Base-by-base conservation (phyloP, 768 basidiomycete species). In the Gymnopilus junonius region DNA sequence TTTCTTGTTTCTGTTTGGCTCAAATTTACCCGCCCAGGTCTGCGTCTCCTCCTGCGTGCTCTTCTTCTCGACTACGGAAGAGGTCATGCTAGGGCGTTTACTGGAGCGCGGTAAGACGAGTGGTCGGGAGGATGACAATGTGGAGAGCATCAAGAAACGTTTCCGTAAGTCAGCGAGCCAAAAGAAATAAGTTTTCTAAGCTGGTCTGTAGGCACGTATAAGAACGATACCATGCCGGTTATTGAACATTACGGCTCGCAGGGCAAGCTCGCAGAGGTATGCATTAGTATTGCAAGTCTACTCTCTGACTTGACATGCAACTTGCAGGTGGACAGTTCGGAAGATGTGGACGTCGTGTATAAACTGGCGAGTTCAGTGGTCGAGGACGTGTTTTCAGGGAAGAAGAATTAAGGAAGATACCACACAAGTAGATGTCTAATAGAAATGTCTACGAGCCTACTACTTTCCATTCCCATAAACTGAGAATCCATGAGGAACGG, bases 81-180 rank as follows among this genome's bases (percentile, higher is more conserved):
- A 93, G 51, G 89, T 95, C 66, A 93, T 99, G 90, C 83, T 91
- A 29, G 76, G 82, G 65, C 92, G 97, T 57, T 82, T 99, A 61
- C 82, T 96, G 55, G 91, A 95, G 75, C 88, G 97, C 23, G 91
- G 90, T 25, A 91, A 98, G 82, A 99, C 96, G 0, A 94, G 92
- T 59, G 97, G 97, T 15, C 84, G 97, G 14, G 96, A 95, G 70
- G 97, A 99, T 70, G 97, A 99, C 74, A 99, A 99, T 73, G 81
- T 80, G 12, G 94, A 97, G 75, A 94, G 89, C 74, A 97, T 99
- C 77, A 91, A 86, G 79, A 99, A 99, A 78, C 92, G 97, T n/a
- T 98, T 99, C 81, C 80, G 95, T 92, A 73, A 20, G 90, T 82
- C n/a, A 27, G 43, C 40, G 10, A 27, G n/a, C 17, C 48, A 12